A percentile compares a stretch with the other conserved stretches of the same genome.
phyloP scores from a whole-genome alignment of 148 eudicot species.

The Dianthus caryophyllus region DNA sequence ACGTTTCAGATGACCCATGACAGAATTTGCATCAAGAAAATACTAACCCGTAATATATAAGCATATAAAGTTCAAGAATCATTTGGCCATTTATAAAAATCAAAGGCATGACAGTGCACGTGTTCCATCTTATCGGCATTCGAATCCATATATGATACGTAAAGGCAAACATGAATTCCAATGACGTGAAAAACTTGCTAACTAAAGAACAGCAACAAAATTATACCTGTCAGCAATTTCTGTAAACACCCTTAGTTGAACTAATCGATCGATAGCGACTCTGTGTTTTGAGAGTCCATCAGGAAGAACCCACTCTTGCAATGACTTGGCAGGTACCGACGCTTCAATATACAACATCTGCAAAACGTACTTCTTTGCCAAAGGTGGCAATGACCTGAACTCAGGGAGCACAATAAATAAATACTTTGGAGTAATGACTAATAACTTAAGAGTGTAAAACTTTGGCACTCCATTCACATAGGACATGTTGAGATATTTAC shows the following conservation, averaged over 20 bases:
- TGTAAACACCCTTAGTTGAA: slow-evolving; percentile 68
- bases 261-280: slow-evolving; percentile 77
- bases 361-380: slow-evolving; percentile 80
- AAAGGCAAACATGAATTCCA: not conserved
- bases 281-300: slow-evolving; percentile 82
- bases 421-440: not conserved
- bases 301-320: slow-evolving; percentile 91
- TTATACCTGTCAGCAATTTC: slow-evolving; percentile 73
- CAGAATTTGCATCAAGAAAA: not conserved
- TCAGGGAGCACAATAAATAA: slow-evolving; percentile 13
- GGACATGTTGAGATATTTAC: not conserved
- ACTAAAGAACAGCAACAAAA: not conserved
- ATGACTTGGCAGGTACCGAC: slow-evolving; percentile 54
- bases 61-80: not conserved
- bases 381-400: slow-evolving; percentile 83
- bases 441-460: not conserved
- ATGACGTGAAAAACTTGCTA: not conserved
- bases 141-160: not conserved
- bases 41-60: not conserved
- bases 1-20: not conserved
- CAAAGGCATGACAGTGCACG: not conserved
- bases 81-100: not conserved
- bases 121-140: not conserved
- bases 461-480: not conserved
- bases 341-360: slow-evolving; percentile 70